Evolutionary conservation across 495 filamentous ascomycete genomes (phyloP).

Genomic region (Gamarada debralockiae): DNA sequence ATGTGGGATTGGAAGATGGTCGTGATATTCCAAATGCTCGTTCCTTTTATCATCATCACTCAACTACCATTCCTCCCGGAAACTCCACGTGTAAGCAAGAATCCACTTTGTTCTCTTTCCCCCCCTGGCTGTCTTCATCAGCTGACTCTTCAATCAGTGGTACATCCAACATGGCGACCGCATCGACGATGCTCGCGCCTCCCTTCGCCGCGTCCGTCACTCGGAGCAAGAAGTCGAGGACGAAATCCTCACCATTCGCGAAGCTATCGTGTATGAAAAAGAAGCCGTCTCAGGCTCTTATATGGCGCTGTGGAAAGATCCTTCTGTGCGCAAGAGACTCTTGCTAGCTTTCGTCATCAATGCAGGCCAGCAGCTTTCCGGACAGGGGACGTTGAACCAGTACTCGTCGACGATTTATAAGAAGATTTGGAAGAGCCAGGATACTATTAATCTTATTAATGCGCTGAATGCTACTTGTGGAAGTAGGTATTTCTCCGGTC

Average conservation of each 20-base stretch:
- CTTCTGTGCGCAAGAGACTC: conserved; percentile 68
- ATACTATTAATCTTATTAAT: conserved; percentile 38
- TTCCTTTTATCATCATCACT: conserved; percentile 53
- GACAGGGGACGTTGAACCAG: conserved; percentile 46
- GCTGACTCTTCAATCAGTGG: no score
- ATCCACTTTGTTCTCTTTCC: no score
- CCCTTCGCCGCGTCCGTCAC: conserved; percentile 53
- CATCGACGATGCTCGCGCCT: conserved; percentile 59
- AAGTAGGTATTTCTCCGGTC: no score
- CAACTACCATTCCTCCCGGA: conserved; percentile 77
- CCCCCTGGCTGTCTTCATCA: no score
- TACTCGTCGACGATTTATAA: conserved; percentile 64
- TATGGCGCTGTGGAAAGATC: conserved; percentile 65
- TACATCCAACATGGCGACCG: conserved; percentile 67
- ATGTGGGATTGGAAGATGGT: conserved; percentile 56
- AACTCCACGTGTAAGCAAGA: no score
- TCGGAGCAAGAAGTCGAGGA: conserved; percentile 63
- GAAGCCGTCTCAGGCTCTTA: conserved; percentile 65
- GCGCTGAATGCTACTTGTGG: conserved; percentile 73
- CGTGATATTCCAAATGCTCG: conserved; percentile 58
- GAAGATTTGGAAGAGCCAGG: conserved; percentile 49
- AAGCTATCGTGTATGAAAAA: conserved; percentile 74
- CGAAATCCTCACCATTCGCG: conserved; percentile 77
- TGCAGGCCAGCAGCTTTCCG: conserved; percentile 68
- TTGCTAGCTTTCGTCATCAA: conserved; percentile 61